Evolutionary conservation across 306 rosid species (phyloP), one percentile per base, ranked within the genome.

Genomic region (Echinosophora koreensis): DNA sequence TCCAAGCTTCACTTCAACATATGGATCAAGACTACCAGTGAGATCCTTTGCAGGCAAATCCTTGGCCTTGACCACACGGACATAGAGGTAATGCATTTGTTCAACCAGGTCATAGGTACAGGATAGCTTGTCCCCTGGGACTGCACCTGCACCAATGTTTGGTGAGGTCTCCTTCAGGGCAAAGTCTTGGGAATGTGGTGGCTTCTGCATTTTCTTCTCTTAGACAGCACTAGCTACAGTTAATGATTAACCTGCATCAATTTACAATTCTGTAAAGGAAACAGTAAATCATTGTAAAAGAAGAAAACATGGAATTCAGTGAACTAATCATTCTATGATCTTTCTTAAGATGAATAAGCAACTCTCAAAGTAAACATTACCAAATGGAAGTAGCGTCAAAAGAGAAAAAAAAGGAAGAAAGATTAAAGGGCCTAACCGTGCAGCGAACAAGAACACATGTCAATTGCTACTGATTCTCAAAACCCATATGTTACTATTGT

Each of bases 51-150:
- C 77, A 41, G 97, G 98, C 52, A 94, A 88, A 44, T 94, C 96
- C 80, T 80, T 91, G 71, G 98, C 97, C 85, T 91, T 93, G 27
- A 93, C 97, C 32, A 93, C 98, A 0, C 88, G 82, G 66, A 93
- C 93, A 66, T 91, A 93, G 65, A 94, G 96, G 64, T 94, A 90
- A 18, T 87, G 96, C 97, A 94, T 94, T 77, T 90, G 98, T 72
- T 94, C 98, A 52, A 94, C 98, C 7, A 94, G 87, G 67, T 94
- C 98, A 89, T 94, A 91, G 72, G 98, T 77, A 84, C 89, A 86
- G 3, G 97, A 85, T 55, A 94, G 96, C 88, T 94, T 94, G 82
- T 94, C 92, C 38, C 82, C 68, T 1, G 75, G 76, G 50, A 88
- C 6, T 7, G 91, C 59, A 8, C 90, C 89, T 5, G 94, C 96